Conservation (phyloP, 2,329 filamentous ascomycete species). For the Didymella lethalis region DNA sequence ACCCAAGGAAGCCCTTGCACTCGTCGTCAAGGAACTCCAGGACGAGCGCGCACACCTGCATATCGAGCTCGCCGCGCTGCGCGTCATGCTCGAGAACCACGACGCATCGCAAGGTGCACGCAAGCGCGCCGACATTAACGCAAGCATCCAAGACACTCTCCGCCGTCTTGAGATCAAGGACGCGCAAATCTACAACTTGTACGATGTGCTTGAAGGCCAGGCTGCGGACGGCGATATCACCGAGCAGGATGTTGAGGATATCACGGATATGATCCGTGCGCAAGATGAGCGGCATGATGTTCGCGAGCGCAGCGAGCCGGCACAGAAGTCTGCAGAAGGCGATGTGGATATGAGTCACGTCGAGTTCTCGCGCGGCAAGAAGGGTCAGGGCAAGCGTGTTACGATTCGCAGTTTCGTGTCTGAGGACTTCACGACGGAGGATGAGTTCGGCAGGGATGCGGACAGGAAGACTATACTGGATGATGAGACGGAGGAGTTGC, state of each 20-base stretch:
- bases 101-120: constrained; percentile 69
- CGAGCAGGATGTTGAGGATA: constrained; percentile 58
- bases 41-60: constrained; percentile 83
- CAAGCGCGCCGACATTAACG: constrained; percentile 68
- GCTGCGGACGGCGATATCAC: constrained; percentile 62
- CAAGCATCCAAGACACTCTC: constrained; percentile 68
- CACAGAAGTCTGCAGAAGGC: background rate
- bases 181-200: constrained; percentile 81
- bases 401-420: constrained; percentile 49
- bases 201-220: constrained; percentile 84
- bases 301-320: background rate
- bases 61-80: constrained; percentile 68
- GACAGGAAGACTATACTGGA: constrained; percentile 19
- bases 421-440: constrained; percentile 38
- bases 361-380: constrained; percentile 37
- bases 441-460: constrained; percentile 27
- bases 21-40: constrained; percentile 82
- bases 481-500: constrained; percentile 47
- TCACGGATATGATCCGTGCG: constrained; percentile 52
- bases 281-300: constrained; percentile 39
- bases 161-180: constrained; percentile 74
- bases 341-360: constrained; percentile 33
- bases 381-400: constrained; percentile 47
- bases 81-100: constrained; percentile 67
- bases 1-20: constrained; percentile 75